Percentiles rank a stretch among this genome's conserved stretches.
phyloP scores from a whole-genome alignment of 495 filamentous ascomycete genomes.

The Neurospora sp. region DNA sequence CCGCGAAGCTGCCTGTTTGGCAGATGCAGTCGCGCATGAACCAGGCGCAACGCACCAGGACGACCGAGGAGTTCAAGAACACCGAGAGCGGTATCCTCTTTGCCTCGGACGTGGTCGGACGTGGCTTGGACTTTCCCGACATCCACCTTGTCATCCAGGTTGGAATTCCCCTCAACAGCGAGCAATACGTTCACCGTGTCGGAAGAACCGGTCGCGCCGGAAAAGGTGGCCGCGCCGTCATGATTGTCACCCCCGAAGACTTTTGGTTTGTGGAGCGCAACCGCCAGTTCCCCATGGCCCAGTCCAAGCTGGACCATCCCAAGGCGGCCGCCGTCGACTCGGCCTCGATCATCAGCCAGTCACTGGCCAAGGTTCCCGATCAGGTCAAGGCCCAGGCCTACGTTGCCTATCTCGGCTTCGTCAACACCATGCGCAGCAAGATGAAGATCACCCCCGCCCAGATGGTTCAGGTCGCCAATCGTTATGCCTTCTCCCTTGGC shows the following conservation, averaged over 20 bases:
- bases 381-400: constrained; percentile 18
- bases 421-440: constrained; percentile 11
- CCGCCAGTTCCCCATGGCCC: constrained; percentile 22
- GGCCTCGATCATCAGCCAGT: constrained; percentile 10
- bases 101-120: constrained; percentile 80
- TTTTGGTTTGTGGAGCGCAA: constrained; percentile 41
- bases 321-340: constrained; percentile 14
- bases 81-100: constrained; percentile 75
- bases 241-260: constrained; percentile 77
- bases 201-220: constrained; percentile 85
- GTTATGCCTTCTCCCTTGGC: constrained; percentile 15
- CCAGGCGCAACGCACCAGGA: constrained; percentile 66
- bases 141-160: constrained; percentile 82
- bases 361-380: constrained; percentile 15
- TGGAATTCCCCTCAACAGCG: constrained; percentile 67
- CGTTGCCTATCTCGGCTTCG: constrained; percentile 18
- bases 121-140: constrained; percentile 72
- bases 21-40: constrained; percentile 51
- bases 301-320: constrained; percentile 8
- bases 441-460: constrained; percentile 3
- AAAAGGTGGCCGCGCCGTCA: constrained; percentile 69
- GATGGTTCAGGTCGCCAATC: constrained; percentile 19
- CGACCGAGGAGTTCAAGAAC: constrained; percentile 72
- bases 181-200: constrained; percentile 82
- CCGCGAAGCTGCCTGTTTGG: constrained; percentile 79